Evolutionary conservation across 805 yeast species (phyloP).

Genomic region (Hemisphaericaspora nanyangensis): DNA sequence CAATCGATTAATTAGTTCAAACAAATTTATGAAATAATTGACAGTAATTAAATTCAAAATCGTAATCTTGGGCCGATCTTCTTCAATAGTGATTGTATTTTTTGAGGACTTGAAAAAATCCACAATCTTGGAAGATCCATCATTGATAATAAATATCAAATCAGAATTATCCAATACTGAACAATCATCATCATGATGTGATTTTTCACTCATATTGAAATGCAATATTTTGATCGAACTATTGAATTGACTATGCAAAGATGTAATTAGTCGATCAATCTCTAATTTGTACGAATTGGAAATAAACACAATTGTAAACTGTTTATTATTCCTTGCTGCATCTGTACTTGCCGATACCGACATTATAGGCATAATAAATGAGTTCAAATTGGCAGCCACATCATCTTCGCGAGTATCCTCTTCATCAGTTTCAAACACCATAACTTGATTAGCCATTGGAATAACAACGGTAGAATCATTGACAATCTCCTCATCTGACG

Average conservation of each 20-base stretch:
- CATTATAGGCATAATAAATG: slow-evolving; percentile 39
- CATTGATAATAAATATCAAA: slow-evolving; percentile 33
- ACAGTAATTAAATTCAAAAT: slow-evolving; percentile 37
- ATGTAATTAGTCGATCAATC: slow-evolving; percentile 16
- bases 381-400: not conserved
- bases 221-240: slow-evolving; percentile 14
- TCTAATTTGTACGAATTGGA: slow-evolving; percentile 18
- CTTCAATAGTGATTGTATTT: slow-evolving; percentile 4
- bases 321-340: slow-evolving; percentile 1
- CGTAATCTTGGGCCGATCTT: slow-evolving; percentile 23
- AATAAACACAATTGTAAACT: slow-evolving; percentile 20
- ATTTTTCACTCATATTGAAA: slow-evolving; percentile 7
- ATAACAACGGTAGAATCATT: not conserved
- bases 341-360: slow-evolving; percentile 17
- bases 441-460: slow-evolving; percentile 11
- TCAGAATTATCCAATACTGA: slow-evolving; percentile 14
- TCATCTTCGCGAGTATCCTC: slow-evolving; percentile 16
- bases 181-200: not conserved
- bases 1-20: slow-evolving; percentile 29
- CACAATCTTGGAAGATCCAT: slow-evolving; percentile 30
- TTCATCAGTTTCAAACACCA: slow-evolving; percentile 41
- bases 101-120: slow-evolving; percentile 19
- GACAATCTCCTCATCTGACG: not conserved
- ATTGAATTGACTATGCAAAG: slow-evolving; percentile 12
- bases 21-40: slow-evolving; percentile 37